Base-by-base conservation (phyloP, 257 asterid genomes). In the Nyctanthes arbortristis region DNA sequence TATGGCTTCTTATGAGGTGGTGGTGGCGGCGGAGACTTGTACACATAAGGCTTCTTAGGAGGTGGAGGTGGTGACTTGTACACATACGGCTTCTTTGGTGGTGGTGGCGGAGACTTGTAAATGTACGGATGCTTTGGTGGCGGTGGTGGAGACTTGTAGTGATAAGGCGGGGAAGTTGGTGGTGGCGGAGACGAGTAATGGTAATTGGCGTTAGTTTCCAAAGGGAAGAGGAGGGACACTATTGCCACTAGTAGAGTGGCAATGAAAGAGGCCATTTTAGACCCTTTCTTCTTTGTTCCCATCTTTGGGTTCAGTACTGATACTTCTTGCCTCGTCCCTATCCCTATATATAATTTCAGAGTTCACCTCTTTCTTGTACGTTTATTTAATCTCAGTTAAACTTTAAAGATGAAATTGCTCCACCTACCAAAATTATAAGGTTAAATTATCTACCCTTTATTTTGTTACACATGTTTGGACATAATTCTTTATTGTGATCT, bases 201-300 rank as follows among this genome's bases (percentile, higher is more conserved):
- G 28, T 72, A 55, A 54, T 55, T 28, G 11, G 57, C 76, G 33
- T 36, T 63, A 28, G 59, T 31, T 25, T 72, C 76, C 28, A 37
- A n/a, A 39, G 71, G 70, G 33, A 72, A 55, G 39, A 30, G 24
- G 10, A 72, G 76, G 4, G 71, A 52, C 54, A 63, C 40, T 57
- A 64, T n/a, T 49, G 55, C 56, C 76, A 71, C 76, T 35, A 71
- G 36, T 35, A 72, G 71, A 55, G 71, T 52, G 66, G 58, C 30
- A 55, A 34, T 14, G 49, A 64, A 37, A 54, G 20, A 18, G 30
- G 49, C 76, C 68, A 37, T 55, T 55, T 36, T 72, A 30, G 76
- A 52, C 14, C 58, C 76, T 69, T 63, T 64, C 7, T 11, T 14
- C 36, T 60, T 22, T 12, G 47, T 64, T 49, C 61, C 61, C 40